Base-by-base conservation (phyloP, 768 basidiomycete genomes). In the Psilocybe tampanensis region DNA sequence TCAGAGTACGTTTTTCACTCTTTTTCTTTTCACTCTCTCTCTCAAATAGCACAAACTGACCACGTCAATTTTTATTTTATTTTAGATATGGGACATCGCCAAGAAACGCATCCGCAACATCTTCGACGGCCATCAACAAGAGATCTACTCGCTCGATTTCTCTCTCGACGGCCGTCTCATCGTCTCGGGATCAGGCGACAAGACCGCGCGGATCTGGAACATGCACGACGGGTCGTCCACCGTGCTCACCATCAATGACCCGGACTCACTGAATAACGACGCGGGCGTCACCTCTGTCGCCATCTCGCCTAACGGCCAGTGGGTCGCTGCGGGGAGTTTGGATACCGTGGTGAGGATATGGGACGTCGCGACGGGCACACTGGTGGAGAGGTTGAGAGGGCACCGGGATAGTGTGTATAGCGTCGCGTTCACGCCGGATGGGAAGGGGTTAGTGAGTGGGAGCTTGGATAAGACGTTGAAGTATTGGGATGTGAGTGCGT, bases 81-180 rank as follows among this genome's bases (percentile, higher is more conserved):
- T 8, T 7, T 65, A 95, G 90, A 92, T 97, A 64, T 97, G 95
- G 95, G 93, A 95, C 65, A 92, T 97, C 63, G 80, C 80, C 44
- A 87, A 86, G 65, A 88, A 88, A 64, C 83, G 83, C 33, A 92
- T 95, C 67, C 83, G 87, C 54, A 87, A 84, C 60, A 76, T 91
- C 9, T 93, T 95, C 64, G 86, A 90, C 61, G 95, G 95, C 4
- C 95, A 97, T 74, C 85, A 86, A 65, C 90, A 94, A 67, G 95
- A 96, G 67, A 94, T 97, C 66, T 96, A 96, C 73, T 93, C 94
- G 1, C 86, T 97, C 60, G 93, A 92, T 71, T 96, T 95, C 73
- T 92, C 92, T 1, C 73, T 79, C n/a, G 91, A 95, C 63, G 94
- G 95, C 7, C 80, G 86, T 4, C 80, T 90, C 63, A 88, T 96